These are phyloP conservation scores for Carallia brachiata DNA, from an alignment of 345 rosid species.

Conservation along the genomic window DNA sequence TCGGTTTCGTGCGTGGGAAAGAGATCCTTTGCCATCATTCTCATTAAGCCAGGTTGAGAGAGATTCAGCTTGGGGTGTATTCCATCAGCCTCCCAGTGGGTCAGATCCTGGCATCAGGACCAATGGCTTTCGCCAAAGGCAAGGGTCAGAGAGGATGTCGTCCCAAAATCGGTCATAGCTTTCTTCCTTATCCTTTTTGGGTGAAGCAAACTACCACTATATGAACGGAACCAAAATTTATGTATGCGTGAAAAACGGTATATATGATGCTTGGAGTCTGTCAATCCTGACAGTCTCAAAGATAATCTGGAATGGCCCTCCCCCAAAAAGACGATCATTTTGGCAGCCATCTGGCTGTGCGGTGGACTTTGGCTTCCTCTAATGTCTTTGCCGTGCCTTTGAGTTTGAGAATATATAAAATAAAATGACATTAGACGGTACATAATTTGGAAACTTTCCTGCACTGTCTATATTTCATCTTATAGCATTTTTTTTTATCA, in stretches of 20 bases:
- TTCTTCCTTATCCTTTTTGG: constrained; percentile 23
- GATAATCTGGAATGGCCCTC: constrained; percentile 39
- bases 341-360: constrained; percentile 37
- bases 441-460: neutral
- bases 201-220: constrained; percentile 36
- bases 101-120: constrained; percentile 31
- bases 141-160: constrained; percentile 57
- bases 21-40: constrained; percentile 30
- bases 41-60: constrained; percentile 43
- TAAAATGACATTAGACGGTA: constrained; percentile 23
- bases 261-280: constrained; percentile 47
- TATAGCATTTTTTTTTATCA: too few relatives aligned
- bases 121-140: constrained; percentile 33
- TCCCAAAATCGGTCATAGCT: constrained; percentile 53
- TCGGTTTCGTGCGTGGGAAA: constrained; percentile 67
- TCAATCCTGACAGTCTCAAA: constrained; percentile 24
- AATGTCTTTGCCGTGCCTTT: constrained; percentile 29
- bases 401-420: constrained; percentile 35
- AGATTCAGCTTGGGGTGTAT: constrained; percentile 36
- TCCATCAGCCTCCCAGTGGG: constrained; percentile 22
- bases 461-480: neutral
- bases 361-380: constrained; percentile 46
- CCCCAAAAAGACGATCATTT: constrained; percentile 21
- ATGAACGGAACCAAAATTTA: constrained; percentile 39
- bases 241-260: constrained; percentile 58